These are phyloP conservation scores for Colletotrichum noveboracense DNA, from an alignment of 2,329 filamentous ascomycete species.

Conservation along the genomic window DNA sequence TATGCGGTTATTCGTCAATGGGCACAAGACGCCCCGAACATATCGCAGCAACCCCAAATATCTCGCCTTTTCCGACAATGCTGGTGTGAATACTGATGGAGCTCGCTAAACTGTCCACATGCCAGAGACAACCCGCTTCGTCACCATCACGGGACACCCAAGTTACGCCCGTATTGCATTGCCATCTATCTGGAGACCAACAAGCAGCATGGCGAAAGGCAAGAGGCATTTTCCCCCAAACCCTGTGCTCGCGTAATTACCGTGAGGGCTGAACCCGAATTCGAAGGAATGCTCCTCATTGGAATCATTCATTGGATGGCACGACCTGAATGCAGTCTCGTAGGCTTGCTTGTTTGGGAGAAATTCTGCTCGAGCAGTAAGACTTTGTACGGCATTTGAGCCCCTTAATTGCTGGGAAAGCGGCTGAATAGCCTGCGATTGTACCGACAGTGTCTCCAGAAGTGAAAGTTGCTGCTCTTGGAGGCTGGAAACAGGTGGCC, in stretches of 20 bases:
- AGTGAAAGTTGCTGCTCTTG: background rate
- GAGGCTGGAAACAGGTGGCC: background rate
- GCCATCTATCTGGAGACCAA: background rate
- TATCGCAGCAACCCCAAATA: background rate
- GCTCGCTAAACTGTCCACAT: background rate
- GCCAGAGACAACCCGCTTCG: background rate
- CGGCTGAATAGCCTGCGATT: background rate
- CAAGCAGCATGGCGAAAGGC: background rate
- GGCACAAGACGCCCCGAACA: background rate
- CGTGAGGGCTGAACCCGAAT: background rate
- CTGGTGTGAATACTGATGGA: background rate
- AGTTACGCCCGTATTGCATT: background rate
- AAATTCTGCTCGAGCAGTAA: slow-evolving; percentile 1
- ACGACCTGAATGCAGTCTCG: background rate
- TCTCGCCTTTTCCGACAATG: background rate
- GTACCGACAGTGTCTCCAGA: background rate
- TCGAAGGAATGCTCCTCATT: background rate
- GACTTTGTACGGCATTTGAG: background rate
- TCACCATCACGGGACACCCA: background rate
- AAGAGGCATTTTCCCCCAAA: background rate
- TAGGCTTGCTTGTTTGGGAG: background rate
- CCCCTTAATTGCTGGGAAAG: background rate
- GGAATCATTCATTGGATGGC: background rate
- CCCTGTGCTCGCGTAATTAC: background rate
- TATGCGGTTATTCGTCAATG: background rate